Conservation (phyloP, 352 stramenopile genomes). For the Globisporangium megalacanthum region DNA sequence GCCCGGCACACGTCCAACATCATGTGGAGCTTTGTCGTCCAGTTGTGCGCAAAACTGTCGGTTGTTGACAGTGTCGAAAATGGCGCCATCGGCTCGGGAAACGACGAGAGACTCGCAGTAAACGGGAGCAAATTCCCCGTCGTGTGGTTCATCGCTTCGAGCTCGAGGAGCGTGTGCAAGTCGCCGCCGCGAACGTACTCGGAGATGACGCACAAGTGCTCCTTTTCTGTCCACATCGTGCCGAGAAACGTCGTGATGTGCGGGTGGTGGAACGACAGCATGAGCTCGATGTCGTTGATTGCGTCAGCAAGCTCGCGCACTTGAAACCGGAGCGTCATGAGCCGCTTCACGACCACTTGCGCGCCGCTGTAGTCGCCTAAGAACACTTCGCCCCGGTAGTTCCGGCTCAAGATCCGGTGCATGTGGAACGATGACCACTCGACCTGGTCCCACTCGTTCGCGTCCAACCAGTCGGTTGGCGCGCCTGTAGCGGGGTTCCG, state of each 20-base stretch:
- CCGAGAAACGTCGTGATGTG: slow-evolving; percentile 67
- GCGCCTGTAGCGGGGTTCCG: no score
- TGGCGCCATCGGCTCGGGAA: no score
- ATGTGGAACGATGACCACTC: slow-evolving; percentile 38
- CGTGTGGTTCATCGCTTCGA: slow-evolving; percentile 32
- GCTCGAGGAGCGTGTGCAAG: slow-evolving; percentile 44
- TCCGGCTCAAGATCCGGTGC: slow-evolving; percentile 28
- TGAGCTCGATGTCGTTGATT: slow-evolving; percentile 67
- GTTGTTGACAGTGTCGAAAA: not conserved
- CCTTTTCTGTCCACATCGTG: slow-evolving; percentile 58
- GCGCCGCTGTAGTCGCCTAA: slow-evolving; percentile 46
- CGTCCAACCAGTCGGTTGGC: not conserved
- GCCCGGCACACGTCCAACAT: slow-evolving; percentile 49
- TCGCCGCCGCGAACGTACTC: slow-evolving; percentile 63
- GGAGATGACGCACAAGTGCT: slow-evolving; percentile 63
- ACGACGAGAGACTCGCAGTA: not conserved
- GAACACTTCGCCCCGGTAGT: slow-evolving; percentile 59
- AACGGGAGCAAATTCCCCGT: slow-evolving; percentile 1
- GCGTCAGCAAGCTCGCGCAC: slow-evolving; percentile 54
- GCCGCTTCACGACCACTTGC: slow-evolving; percentile 61
- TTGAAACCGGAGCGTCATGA: slow-evolving; percentile 61
- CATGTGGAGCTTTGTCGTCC: slow-evolving; percentile 46
- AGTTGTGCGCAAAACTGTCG: slow-evolving; percentile 22
- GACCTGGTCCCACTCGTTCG: slow-evolving; percentile 11
- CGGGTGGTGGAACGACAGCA: slow-evolving; percentile 48